phyloP scores from a whole-genome alignment of 1,139 yeast genomes.

The Yamadazyma siamensis region DNA sequence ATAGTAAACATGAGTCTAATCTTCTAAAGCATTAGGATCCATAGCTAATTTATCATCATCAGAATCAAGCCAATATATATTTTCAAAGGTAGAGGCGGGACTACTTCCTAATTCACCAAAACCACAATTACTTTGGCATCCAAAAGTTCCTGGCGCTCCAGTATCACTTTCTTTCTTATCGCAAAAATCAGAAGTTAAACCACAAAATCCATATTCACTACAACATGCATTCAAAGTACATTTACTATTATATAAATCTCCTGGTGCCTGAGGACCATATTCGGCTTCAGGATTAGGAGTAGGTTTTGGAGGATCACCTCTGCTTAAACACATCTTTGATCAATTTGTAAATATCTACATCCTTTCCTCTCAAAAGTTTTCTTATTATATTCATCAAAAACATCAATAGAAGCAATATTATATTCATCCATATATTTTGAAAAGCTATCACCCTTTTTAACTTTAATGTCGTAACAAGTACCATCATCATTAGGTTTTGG shows the following conservation, averaged over 20 bases:
- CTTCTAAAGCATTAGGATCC: no score
- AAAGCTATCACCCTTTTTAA: constrained; percentile 8
- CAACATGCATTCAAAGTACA: constrained; percentile 20
- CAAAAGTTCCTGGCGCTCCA: constrained; percentile 12
- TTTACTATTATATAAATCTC: constrained; percentile 8
- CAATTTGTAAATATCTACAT: constrained; percentile 10
- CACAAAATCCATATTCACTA: constrained; percentile 15
- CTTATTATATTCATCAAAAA: constrained; percentile 7
- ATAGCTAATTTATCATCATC: no score
- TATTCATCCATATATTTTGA: constrained; percentile 1
- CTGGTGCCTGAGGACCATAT: constrained; percentile 17
- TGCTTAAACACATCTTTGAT: constrained; percentile 13
- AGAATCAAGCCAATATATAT: constrained; percentile 16
- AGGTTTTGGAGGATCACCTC: constrained; percentile 15
- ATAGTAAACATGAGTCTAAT: constrained; percentile 16
- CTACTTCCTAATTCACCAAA: constrained; percentile 13
- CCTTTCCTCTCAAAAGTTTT: constrained; percentile 15
- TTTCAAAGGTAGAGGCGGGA: constrained; percentile 12
- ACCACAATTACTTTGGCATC: constrained; percentile 17
- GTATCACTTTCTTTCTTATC: constrained; percentile 5
- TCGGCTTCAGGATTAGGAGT: constrained; percentile 10
- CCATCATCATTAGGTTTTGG: constrained; percentile 9
- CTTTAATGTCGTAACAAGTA: constrained; percentile 4
- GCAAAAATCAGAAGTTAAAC: constrained; percentile 14
- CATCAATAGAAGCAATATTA: constrained; percentile 28